Evolutionary conservation across 768 basidiomycete species (phyloP).

Genomic region (Termitomyces sp.): DNA sequence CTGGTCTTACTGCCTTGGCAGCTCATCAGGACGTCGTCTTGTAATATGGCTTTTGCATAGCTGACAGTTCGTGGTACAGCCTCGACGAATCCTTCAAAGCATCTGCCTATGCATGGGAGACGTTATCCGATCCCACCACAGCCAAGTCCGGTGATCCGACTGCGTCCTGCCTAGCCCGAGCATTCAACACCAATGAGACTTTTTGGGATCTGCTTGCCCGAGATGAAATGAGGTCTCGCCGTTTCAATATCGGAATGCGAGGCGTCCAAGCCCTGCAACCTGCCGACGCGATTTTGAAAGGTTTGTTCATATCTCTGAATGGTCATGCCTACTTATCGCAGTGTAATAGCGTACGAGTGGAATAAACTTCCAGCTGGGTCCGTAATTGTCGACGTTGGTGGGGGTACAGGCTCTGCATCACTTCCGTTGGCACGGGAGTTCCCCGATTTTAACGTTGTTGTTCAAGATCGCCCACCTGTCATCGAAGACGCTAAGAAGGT

Average conservation of each 20-base stretch:
- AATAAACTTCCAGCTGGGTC: constrained; percentile 2
- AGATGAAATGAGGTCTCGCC: constrained; percentile 12
- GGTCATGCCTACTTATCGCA: neutral
- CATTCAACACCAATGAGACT: constrained; percentile 17
- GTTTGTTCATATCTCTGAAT: neutral
- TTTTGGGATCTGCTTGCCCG: constrained; percentile 24
- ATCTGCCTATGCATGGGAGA: constrained; percentile 27
- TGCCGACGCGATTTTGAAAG: constrained; percentile 16
- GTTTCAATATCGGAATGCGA: constrained; percentile 30
- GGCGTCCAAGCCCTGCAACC: constrained; percentile 21
- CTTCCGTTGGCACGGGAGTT: constrained; percentile 23
- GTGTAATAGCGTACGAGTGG: constrained; percentile 6
- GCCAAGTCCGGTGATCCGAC: constrained; percentile 20
- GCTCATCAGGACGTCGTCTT: constrained; percentile 18
- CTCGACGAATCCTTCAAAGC: constrained; percentile 28
- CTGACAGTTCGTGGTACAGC: constrained; percentile 7
- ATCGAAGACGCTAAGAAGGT: constrained; percentile 20
- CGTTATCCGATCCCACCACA: constrained; percentile 23
- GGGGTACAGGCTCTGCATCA: constrained; percentile 27
- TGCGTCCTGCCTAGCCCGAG: constrained; percentile 19
- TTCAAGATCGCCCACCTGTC: constrained; percentile 23
- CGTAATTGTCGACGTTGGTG: constrained; percentile 31
- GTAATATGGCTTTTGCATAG: too few species aligned
- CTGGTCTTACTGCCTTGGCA: constrained; percentile 21
- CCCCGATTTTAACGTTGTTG: constrained; percentile 26